A percentile compares a stretch with the other conserved stretches of the same genome.
phyloP scores from a whole-genome alignment of 2,329 filamentous ascomycete genomes.

The Ceratocystis cacaofunesta region DNA sequence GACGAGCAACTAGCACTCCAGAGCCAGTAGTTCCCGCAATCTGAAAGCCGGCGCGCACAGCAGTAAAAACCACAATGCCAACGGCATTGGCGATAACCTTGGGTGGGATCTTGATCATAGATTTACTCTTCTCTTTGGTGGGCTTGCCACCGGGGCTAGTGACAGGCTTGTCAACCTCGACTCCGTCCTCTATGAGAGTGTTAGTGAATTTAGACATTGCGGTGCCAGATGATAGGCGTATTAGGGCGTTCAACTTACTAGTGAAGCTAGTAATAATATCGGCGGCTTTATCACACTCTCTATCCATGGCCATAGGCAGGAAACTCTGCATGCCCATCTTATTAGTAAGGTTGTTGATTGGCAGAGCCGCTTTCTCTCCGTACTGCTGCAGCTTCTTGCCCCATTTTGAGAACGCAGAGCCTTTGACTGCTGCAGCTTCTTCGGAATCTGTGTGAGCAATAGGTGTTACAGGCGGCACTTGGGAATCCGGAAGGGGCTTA shows the following conservation, averaged over 20 bases:
- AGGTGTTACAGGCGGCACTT: not conserved
- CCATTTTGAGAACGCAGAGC: slow-evolving; percentile 11
- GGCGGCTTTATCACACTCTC: slow-evolving; percentile 82
- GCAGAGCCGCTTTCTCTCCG: slow-evolving; percentile 24
- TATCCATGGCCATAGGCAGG: slow-evolving; percentile 71
- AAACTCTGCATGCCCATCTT: slow-evolving; percentile 74
- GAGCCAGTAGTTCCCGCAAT: slow-evolving; percentile 52
- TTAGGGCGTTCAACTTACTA: slow-evolving; percentile 39
- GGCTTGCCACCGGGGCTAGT: slow-evolving; percentile 22
- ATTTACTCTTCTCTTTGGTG: slow-evolving; percentile 30
- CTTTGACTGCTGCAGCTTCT: slow-evolving; percentile 2
- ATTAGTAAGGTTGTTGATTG: slow-evolving; percentile 69
- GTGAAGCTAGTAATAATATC: slow-evolving; percentile 74
- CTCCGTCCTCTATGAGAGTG: slow-evolving; percentile 26
- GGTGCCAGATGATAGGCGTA: not conserved
- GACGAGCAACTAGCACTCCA: slow-evolving; percentile 47
- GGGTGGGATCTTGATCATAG: slow-evolving; percentile 38
- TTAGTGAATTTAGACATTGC: not conserved
- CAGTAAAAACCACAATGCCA: slow-evolving; percentile 59
- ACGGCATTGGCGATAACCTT: slow-evolving; percentile 50
- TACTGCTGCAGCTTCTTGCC: slow-evolving; percentile 16
- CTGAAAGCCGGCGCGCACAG: slow-evolving; percentile 51
- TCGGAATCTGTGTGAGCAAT: not conserved
- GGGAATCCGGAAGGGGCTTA: not conserved
- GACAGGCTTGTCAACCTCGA: slow-evolving; percentile 36